phyloP scores from a whole-genome alignment of 495 filamentous ascomycete species.

The Clohesyomyces aquaticus region DNA sequence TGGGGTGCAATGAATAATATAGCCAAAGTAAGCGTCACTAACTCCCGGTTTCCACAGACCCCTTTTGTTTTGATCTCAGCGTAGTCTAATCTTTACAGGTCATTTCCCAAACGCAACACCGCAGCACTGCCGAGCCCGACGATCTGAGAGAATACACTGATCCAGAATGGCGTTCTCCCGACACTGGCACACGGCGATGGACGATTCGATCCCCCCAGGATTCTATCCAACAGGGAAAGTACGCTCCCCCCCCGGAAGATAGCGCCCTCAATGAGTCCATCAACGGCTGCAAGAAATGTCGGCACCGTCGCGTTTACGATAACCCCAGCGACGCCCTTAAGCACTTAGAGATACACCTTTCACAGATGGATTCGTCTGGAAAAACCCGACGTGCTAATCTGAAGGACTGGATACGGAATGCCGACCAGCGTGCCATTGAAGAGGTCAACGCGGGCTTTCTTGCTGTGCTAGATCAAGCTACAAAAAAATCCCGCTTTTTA shows the following conservation, averaged over 20 bases:
- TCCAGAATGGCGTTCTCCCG: slow-evolving; percentile 1
- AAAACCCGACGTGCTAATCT: slow-evolving; percentile 2
- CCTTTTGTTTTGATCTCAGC: too few species aligned
- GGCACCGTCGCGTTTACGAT: background rate
- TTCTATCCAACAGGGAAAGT: background rate
- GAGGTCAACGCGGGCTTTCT: slow-evolving; percentile 2
- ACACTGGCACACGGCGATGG: slow-evolving; percentile 5
- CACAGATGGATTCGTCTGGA: background rate
- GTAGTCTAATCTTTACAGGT: too few species aligned
- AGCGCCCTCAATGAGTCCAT: background rate
- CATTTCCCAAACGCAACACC: background rate
- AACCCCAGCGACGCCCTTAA: slow-evolving; percentile 14
- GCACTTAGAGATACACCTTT: slow-evolving; percentile 9
- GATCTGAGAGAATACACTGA: slow-evolving; percentile 20
- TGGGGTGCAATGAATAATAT: slow-evolving; percentile 28
- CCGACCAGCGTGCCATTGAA: slow-evolving; percentile 14
- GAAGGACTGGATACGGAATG: slow-evolving; percentile 18
- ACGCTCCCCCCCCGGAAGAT: background rate
- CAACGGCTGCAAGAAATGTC: slow-evolving; percentile 13
- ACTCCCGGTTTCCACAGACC: too few species aligned
- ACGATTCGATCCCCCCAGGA: background rate
- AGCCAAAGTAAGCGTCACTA: background rate
- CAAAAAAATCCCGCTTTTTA: slow-evolving; percentile 2
- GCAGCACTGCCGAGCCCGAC: background rate
- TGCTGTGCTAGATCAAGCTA: slow-evolving; percentile 5